These are phyloP conservation scores for Fusarium musae DNA, from an alignment of 2,329 filamentous ascomycete species.

Conservation along the genomic window DNA sequence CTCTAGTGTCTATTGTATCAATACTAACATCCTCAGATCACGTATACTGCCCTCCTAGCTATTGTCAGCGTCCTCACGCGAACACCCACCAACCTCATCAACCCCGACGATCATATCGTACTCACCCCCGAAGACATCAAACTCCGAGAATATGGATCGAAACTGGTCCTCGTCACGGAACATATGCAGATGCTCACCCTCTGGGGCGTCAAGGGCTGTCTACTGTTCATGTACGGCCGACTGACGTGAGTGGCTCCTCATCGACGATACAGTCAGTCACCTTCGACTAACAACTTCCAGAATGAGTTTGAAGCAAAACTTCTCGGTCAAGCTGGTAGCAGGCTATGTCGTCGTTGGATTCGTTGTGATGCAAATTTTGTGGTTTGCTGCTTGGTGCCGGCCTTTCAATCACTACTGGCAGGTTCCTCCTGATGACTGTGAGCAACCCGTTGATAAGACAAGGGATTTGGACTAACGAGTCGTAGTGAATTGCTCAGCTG, in stretches of 20 bases:
- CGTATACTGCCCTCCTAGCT: constrained; percentile 36
- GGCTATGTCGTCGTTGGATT: constrained; percentile 56
- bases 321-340: constrained; percentile 57
- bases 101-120: constrained; percentile 54
- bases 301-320: constrained; percentile 55
- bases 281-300: constrained; percentile 30
- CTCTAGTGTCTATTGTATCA: background rate
- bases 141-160: constrained; percentile 63
- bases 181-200: constrained; percentile 68
- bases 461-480: rapidly evolving
- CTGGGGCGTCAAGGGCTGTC: constrained; percentile 64
- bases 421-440: constrained; percentile 60
- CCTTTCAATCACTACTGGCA: constrained; percentile 62
- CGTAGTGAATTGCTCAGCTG: constrained; percentile 58
- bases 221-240: constrained; percentile 65
- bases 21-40: constrained; percentile 8
- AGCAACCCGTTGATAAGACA: background rate
- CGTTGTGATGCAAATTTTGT: constrained; percentile 62
- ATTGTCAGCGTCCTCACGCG: constrained; percentile 39
- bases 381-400: constrained; percentile 61
- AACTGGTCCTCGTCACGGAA: constrained; percentile 70
- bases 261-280: rapidly evolving
- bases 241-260: constrained; percentile 53
- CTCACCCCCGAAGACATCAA: constrained; percentile 59
- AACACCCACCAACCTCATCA: constrained; percentile 68